Conservation (phyloP, 1,284 basidiomycete genomes). For the Irpex sp. region DNA sequence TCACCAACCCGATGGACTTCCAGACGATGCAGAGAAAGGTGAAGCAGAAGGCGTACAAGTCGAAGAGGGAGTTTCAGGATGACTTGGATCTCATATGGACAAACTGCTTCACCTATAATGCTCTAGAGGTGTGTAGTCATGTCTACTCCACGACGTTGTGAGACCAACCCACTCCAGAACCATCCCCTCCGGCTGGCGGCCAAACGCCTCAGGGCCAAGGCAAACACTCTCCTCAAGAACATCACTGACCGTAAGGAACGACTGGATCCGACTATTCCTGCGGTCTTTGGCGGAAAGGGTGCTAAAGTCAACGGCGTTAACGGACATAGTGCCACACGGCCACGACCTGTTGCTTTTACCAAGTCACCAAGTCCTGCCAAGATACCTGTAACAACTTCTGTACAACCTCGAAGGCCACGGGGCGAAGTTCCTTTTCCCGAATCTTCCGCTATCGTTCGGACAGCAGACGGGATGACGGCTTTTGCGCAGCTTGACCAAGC, state of each 20-base stretch:
- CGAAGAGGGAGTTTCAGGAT: conserved; percentile 88
- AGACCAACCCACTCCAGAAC: conserved; percentile 30
- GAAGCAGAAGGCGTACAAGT: conserved; percentile 89
- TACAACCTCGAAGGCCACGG: conserved; percentile 16
- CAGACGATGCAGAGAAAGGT: conserved; percentile 91
- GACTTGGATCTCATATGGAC: conserved; percentile 97
- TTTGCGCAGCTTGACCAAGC: conserved; percentile 58
- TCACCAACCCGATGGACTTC: conserved; percentile 92
- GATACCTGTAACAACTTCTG: conserved; percentile 13
- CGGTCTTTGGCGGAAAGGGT: conserved; percentile 36
- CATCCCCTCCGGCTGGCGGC: conserved; percentile 84
- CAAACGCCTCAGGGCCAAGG: conserved; percentile 72
- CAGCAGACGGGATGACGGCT: conserved; percentile 67
- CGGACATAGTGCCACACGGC: conserved; percentile 22
- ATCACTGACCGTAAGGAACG: conserved; percentile 87
- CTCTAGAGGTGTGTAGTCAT: conserved; percentile 59
- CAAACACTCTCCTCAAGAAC: conserved; percentile 80
- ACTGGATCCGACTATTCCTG: conserved; percentile 56
- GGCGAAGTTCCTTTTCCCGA: conserved; percentile 54
- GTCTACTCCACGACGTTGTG: neutral
- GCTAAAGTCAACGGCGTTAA: conserved; percentile 33
- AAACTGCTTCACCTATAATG: conserved; percentile 93
- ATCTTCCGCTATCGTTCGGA: conserved; percentile 73
- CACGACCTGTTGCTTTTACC: conserved; percentile 17
- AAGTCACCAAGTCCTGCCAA: conserved; percentile 28